These are phyloP conservation scores for Persicaria tinctoria DNA, from an alignment of 148 eudicot species.

Conservation along the genomic window DNA sequence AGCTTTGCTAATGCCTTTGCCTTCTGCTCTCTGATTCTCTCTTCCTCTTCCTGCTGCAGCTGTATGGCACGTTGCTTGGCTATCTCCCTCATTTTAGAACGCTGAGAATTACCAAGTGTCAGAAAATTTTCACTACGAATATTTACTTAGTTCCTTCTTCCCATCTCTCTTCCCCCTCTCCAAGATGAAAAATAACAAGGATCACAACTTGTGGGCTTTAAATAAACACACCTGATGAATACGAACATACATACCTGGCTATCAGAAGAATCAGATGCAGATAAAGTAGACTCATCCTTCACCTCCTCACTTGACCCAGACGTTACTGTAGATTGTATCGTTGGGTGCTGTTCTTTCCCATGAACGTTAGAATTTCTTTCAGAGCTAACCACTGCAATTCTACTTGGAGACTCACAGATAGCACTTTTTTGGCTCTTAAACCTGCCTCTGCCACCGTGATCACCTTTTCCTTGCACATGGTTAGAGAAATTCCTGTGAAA, in stretches of 20 bases:
- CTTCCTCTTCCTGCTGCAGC: constrained; percentile 88
- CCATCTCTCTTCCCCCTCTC: not conserved
- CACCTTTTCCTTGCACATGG: constrained; percentile 39
- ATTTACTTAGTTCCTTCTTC: not conserved
- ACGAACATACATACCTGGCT: constrained; percentile 27
- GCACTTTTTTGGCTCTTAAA: constrained; percentile 35
- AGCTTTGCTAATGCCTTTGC: constrained; percentile 92
- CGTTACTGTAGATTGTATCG: constrained; percentile 29
- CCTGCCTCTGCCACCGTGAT: constrained; percentile 44
- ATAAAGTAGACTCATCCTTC: constrained; percentile 30
- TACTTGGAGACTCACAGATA: constrained; percentile 25
- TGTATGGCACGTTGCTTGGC: constrained; percentile 81
- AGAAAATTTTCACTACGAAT: constrained; percentile 10
- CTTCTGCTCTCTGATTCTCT: constrained; percentile 73
- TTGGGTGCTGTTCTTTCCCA: constrained; percentile 17
- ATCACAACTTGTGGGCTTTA: not conserved
- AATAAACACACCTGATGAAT: not conserved
- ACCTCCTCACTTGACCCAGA: constrained; percentile 21
- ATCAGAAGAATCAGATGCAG: constrained; percentile 45
- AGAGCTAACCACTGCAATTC: constrained; percentile 23
- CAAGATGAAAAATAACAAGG: not conserved
- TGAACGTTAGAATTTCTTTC: constrained; percentile 26
- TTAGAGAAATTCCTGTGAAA: constrained; percentile 44
- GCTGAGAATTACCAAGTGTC: constrained; percentile 38
- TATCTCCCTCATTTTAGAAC: constrained; percentile 72